Evolutionary conservation across 108 stramenopile genomes (phyloP).

Genomic region (Chaetoceros tenuissimus): DNA sequence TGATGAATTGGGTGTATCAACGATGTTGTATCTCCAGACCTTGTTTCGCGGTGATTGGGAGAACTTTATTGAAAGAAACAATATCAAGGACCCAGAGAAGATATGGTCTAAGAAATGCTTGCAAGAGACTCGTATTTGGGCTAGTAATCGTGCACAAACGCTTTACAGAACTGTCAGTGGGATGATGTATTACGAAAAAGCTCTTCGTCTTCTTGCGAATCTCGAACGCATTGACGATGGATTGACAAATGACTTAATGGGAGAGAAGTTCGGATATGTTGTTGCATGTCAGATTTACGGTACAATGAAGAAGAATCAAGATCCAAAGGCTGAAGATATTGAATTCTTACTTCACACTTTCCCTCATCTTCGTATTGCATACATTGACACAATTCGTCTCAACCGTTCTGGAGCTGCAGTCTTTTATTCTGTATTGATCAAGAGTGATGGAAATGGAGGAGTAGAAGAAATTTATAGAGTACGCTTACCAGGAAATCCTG

Average conservation of each 20-base stretch:
- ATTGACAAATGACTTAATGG: slow-evolving; percentile 83
- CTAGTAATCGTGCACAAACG: slow-evolving; percentile 94
- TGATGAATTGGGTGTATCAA: slow-evolving; percentile 89
- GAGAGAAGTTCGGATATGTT: slow-evolving; percentile 96
- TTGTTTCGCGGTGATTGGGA: slow-evolving; percentile 92
- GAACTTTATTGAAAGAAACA: slow-evolving; percentile 87
- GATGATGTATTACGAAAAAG: slow-evolving; percentile 98
- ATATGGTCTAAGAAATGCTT: slow-evolving; percentile 85
- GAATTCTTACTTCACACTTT: slow-evolving; percentile 89
- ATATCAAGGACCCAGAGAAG: slow-evolving; percentile 72
- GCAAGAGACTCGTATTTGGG: slow-evolving; percentile 91
- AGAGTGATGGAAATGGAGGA: slow-evolving; percentile 71
- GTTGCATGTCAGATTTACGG: slow-evolving; percentile 97
- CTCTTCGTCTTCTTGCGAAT: slow-evolving; percentile 87
- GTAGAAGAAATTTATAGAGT: slow-evolving; percentile 93
- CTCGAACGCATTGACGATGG: slow-evolving; percentile 86
- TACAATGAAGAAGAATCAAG: slow-evolving; percentile 90
- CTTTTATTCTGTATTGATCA: slow-evolving; percentile 90
- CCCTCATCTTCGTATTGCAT: slow-evolving; percentile 92
- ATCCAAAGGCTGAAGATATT: slow-evolving; percentile 95
- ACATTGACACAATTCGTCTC: slow-evolving; percentile 89
- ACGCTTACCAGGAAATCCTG: slow-evolving; percentile 92
- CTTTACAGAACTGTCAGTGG: slow-evolving; percentile 92
- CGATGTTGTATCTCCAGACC: slow-evolving; percentile 92
- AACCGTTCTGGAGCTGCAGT: slow-evolving; percentile 68